Conservation (phyloP, 345 rosid genomes). For the Cardiospermum halicacabum region DNA sequence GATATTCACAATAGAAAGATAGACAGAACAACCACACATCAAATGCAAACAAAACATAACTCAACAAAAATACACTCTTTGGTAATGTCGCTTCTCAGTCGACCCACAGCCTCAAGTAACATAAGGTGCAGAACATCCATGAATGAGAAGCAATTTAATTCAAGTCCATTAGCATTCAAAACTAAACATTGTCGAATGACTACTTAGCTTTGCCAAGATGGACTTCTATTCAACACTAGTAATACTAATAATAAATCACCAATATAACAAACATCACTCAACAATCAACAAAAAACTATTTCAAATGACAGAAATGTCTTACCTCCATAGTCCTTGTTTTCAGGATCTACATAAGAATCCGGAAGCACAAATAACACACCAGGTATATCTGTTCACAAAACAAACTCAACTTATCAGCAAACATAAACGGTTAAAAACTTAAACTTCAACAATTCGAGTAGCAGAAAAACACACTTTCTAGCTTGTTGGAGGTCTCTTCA, state of each 20-base stretch:
- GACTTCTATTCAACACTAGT: too few relatives aligned
- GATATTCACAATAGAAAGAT: too few relatives aligned
- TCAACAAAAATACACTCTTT: background rate
- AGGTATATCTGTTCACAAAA: conserved; percentile 53
- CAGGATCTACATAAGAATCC: conserved; percentile 89
- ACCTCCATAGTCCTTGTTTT: conserved; percentile 94
- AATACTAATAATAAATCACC: too few relatives aligned
- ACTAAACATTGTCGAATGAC: conserved; percentile 27
- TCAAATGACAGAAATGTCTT: conserved; percentile 14
- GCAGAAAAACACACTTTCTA: conserved; percentile 53
- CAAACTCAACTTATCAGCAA: background rate
- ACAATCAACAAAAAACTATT: background rate
- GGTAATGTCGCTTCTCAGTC: conserved; percentile 24
- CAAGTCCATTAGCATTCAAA: conserved; percentile 54
- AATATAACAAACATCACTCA: too few relatives aligned
- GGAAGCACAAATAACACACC: conserved; percentile 93
- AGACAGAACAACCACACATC: background rate
- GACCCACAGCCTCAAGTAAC: conserved; percentile 22
- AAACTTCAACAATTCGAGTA: background rate
- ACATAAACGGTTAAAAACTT: background rate
- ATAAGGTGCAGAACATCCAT: conserved; percentile 15
- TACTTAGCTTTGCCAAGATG: conserved; percentile 66
- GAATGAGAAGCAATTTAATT: conserved; percentile 19
- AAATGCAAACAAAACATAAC: background rate
- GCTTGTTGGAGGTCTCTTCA: conserved; percentile 90